Base-by-base conservation (phyloP, 331 rosid species). In the Rosa hybrid region DNA sequence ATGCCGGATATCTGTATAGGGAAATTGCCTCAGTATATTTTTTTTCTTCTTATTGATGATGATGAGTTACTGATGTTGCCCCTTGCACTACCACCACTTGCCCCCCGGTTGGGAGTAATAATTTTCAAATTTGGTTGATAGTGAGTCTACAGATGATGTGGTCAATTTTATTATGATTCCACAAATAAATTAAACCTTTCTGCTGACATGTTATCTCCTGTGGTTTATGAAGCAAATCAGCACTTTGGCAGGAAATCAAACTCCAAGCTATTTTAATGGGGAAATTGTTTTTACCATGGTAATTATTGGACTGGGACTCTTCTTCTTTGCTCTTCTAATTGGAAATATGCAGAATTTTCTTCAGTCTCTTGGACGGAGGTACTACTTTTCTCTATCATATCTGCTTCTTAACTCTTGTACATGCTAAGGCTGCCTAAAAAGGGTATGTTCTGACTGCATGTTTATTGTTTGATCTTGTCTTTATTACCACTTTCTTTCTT, bases 281-380 rank as follows among this genome's bases (percentile, higher is more conserved):
- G 98, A 93, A 84, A 93, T 91, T 63, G 79, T 89, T 56, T 93
- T 91, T 65, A 86, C 98, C 45, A 93, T 91, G 92, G 89, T 49
- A 38, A 91, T 93, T 79, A 85, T 91, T 71, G 97, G 97, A 64
- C 83, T 91, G 57, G 92, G 90, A 46, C 92, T 91, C 76, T 87
- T 93, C 76, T 90, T 87, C 77, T 86, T 87, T 65, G 94, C 92
- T 42, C 86, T 91, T 77, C 93, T 93, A 62, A 88, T 93, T 75
- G 97, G 97, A 79, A 87, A 93, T 72, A 91, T 91, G 83, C 94
- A 93, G 68, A 91, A 91, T 81, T 93, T 91, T 82, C 98, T 93
- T 69, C 98, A 90, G 81, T 87, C 90, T 73, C 98, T 93, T 75
- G 98, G 92, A 62, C 75, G 78, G 54, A 88, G 98, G 98, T 93